These are phyloP conservation scores for Alectoria sarmentosa DNA, from an alignment of 495 filamentous ascomycete species.

Conservation along the genomic window DNA sequence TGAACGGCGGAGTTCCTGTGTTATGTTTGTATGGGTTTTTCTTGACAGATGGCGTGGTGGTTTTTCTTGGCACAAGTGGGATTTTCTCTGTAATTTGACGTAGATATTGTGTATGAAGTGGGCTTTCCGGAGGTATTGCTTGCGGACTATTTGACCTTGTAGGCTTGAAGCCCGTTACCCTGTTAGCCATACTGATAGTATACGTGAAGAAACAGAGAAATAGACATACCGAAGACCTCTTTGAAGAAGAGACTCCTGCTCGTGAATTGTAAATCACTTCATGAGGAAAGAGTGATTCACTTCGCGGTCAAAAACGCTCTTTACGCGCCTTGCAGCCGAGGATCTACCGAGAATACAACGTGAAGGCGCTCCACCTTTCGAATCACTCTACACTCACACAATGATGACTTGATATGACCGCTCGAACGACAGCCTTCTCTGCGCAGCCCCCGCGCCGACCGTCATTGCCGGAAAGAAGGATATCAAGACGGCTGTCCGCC, in stretches of 20 bases:
- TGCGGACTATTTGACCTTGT: not conserved
- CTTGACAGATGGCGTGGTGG: not conserved
- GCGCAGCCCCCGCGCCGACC: slow-evolving; percentile 45
- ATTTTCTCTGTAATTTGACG: not conserved
- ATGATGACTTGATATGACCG: slow-evolving; percentile 52
- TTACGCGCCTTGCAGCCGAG: slow-evolving; percentile 2
- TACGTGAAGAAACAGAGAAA: not conserved
- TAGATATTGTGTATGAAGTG: not conserved
- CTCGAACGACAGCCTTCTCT: slow-evolving; percentile 52
- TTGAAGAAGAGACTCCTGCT: not conserved
- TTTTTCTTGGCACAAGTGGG: not conserved
- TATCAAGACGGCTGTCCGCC: slow-evolving; percentile 65
- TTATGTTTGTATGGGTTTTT: not conserved
- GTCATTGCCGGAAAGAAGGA: slow-evolving; percentile 48
- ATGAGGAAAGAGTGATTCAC: not conserved
- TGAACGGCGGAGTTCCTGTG: not conserved
- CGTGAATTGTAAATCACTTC: not conserved
- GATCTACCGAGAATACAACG: not conserved
- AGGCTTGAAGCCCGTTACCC: not conserved
- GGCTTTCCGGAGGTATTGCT: not conserved
- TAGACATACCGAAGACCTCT: not conserved
- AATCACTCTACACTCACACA: not conserved
- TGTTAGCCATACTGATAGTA: not conserved
- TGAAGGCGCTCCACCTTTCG: not conserved
- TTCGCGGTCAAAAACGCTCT: not conserved